Evolutionary conservation across 1,284 basidiomycete species (phyloP), one percentile per base, ranked within the genome.

Genomic region (Fomitopsis pinicola): DNA sequence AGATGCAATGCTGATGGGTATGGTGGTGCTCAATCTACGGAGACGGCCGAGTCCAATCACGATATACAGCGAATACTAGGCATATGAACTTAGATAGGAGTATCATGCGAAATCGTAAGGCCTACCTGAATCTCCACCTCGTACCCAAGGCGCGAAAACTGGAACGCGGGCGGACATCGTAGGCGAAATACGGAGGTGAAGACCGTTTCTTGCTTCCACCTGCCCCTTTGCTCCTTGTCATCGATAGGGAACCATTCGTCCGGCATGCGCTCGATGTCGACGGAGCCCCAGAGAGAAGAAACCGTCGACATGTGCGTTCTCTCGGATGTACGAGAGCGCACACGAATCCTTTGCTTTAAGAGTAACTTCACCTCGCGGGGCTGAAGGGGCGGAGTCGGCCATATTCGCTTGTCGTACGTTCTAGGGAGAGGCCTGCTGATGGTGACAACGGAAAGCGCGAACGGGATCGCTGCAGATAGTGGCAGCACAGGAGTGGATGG

Each of bases 401-500:
- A 69, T 2, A 66, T 38, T 48, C 14, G 50, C 40, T 57, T 59
- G 22, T 60, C 61, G 7, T 65, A 64, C 6, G 52, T 42, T 9
- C 42, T 44, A 36, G 62, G 64, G 42, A 59, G 58, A 9, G 61
- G 53, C 44, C 64, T 66, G 19, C 63, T 60, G n/a, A 60, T 42
- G 2, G 67, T 69, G n/a, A 58, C 40, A n/a, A 69, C 53, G 15
- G 56, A 62, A 2, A 69, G 52, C 8, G 57, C 54, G 57, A 67
- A 63, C 3, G 68, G 68, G 22, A 69, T 67, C 3, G 60, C 44
- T 1, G 68, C 65, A 33, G 62, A 60, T n/a, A 68, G 55, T 2
- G 67, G 68, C 15, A 64, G 59, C 17, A 36, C 48, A 8, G 52
- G 22, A 12, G 64, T 44, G 22, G 56, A n/a, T 8, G 61, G 61